phyloP scores from a whole-genome alignment of 169 alveolate species.

The Blepharisma undulans region DNA sequence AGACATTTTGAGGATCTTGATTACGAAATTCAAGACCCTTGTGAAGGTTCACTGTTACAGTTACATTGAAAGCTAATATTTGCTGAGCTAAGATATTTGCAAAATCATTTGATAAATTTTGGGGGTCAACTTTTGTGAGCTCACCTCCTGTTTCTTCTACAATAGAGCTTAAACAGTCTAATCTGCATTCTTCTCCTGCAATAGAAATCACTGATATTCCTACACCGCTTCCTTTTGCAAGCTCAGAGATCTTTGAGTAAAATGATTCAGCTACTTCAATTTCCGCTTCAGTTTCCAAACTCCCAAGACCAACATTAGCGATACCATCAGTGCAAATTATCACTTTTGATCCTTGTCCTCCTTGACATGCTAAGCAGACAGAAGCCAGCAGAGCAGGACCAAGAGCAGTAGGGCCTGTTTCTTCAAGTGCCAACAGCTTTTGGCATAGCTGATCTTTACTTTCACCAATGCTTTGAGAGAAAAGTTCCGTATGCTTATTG shows the following conservation, averaged over 20 bases:
- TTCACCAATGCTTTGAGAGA: background rate
- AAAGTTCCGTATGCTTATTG: background rate
- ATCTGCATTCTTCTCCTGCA: conserved; percentile 77
- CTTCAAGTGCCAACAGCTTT: background rate
- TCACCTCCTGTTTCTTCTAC: conserved; percentile 79
- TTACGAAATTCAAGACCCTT: conserved; percentile 73
- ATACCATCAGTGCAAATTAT: conserved; percentile 87
- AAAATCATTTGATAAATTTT: conserved; percentile 67
- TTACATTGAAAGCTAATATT: conserved; percentile 71
- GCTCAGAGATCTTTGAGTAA: conserved; percentile 61
- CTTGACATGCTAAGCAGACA: conserved; percentile 57
- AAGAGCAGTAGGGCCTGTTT: conserved; percentile 78
- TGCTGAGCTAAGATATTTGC: conserved; percentile 66
- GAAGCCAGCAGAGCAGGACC: conserved; percentile 83
- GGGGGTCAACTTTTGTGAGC: conserved; percentile 78
- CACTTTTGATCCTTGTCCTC: conserved; percentile 74
- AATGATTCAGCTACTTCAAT: conserved; percentile 46
- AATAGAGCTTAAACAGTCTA: conserved; percentile 61
- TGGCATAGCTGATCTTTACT: conserved; percentile 11
- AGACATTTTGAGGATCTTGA: conserved; percentile 49
- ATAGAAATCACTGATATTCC: conserved; percentile 73
- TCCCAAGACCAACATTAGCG: conserved; percentile 83
- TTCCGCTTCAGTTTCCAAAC: conserved; percentile 50
- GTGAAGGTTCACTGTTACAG: conserved; percentile 59
- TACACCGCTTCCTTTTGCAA: conserved; percentile 70